Evolutionary conservation across 495 filamentous ascomycete species (phyloP), one percentile per base, ranked within the genome.

Genomic region (Daldinia decipiens): DNA sequence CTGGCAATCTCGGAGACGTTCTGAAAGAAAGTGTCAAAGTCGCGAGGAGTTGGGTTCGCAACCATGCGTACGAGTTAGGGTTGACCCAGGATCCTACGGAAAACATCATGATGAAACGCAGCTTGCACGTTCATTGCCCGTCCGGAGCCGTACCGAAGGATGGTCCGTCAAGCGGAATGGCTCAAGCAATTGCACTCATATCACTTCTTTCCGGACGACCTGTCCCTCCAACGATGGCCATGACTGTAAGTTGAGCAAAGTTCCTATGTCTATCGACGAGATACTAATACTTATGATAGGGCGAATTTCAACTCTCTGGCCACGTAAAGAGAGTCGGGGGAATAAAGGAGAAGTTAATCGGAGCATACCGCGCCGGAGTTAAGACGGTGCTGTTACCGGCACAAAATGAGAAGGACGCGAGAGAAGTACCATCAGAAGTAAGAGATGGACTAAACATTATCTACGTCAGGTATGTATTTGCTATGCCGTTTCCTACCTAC

Each of bases 261-360:
- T 17, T 65, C 56, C 40, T 57, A 63, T 47, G 13, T 67, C 17
- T 63, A 45, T 19, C 7, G 11, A 47, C 7, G 24, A 62, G 32
- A 58, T 62, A 72, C 77, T 82, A 62, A 82, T 65, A 71, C 70
- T 32, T 72, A 40, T 51, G 17, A 71, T 65, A 83, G 84, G 96
- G 95, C 24, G 95, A 99, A 79, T 88, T 98, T 43, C 92, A 91
- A 68, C 86, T 99, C 34, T 86, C 96, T 15, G 95, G 95, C 12
- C 87, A 93, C 67, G 90, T 99, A 57, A 87, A 83, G 82, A 91
- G 93, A 9, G 94, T 97, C 62, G 95, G 95, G 21, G 95, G 96
- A 24, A 98, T 98, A 81, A 97, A 98, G 84, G 95, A 99, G 87
- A 99, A 99, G 78, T 83, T 98, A 31, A 98, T 99, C 76, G 95